A percentile compares a stretch with the other conserved stretches of the same genome.
These are phyloP conservation scores for Alternaria ethzedia DNA, from an alignment of 2,329 filamentous ascomycete genomes.

Conservation along the genomic window DNA sequence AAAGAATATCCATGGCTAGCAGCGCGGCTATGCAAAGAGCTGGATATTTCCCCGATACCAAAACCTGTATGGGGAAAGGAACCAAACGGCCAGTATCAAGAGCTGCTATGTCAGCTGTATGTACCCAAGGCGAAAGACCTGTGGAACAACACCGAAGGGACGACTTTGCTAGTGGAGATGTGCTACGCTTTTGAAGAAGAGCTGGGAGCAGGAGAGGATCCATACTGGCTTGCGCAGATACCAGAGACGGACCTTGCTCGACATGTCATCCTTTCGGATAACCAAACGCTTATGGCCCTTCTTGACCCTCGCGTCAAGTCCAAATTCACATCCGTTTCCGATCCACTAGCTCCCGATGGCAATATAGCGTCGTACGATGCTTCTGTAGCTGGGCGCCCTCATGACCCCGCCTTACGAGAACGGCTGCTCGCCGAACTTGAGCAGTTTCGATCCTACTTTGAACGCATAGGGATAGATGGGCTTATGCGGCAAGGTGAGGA, in stretches of 20 bases:
- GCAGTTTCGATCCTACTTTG: slow-evolving; percentile 35
- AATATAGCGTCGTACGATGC: slow-evolving; percentile 36
- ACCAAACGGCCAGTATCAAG: slow-evolving; percentile 68
- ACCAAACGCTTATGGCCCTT: slow-evolving; percentile 71
- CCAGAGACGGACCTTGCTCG: slow-evolving; percentile 65
- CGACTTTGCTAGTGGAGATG: slow-evolving; percentile 71
- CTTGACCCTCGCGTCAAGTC: slow-evolving; percentile 70
- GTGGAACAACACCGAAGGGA: slow-evolving; percentile 81
- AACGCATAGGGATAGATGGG: slow-evolving; percentile 30
- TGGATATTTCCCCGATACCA: slow-evolving; percentile 77
- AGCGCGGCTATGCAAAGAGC: slow-evolving; percentile 76
- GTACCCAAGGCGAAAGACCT: slow-evolving; percentile 77
- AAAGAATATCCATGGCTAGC: slow-evolving; percentile 83
- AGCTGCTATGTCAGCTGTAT: slow-evolving; percentile 78
- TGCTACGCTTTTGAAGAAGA: slow-evolving; percentile 58
- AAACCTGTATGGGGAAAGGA: slow-evolving; percentile 82
- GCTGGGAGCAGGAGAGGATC: slow-evolving; percentile 31
- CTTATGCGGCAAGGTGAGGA: slow-evolving; percentile 24
- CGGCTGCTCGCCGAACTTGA: slow-evolving; percentile 36
- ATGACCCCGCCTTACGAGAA: slow-evolving; percentile 10
- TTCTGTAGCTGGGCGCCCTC: slow-evolving; percentile 2
- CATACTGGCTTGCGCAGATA: slow-evolving; percentile 42
- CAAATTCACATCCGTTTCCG: slow-evolving; percentile 68
- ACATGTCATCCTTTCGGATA: slow-evolving; percentile 79
- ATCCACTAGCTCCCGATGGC: slow-evolving; percentile 76